A percentile compares a stretch with the other conserved stretches of the same genome.
Conservation (phyloP, 345 rosid species). For the Boechera divaricarpa region DNA sequence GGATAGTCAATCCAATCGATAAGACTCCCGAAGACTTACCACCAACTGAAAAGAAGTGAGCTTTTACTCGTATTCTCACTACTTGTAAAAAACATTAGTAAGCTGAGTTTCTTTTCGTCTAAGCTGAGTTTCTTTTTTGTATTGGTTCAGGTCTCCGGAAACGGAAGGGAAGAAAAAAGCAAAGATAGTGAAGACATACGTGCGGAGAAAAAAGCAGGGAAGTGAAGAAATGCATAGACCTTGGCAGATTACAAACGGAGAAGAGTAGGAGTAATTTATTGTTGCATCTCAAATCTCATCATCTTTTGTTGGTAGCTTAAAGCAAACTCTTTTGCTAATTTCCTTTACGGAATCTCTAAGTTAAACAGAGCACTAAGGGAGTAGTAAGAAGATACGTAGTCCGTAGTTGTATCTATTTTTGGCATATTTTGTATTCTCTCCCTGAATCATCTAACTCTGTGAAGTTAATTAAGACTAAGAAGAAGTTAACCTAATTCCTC, state of each 20-base stretch:
- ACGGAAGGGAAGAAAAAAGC: not conserved
- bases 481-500: not conserved
- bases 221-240: not conserved
- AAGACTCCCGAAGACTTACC: not conserved
- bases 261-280: not conserved
- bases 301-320: not conserved
- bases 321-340: conserved; percentile 4
- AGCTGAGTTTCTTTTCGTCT: not conserved
- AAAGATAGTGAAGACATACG: not conserved
- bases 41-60: conserved; percentile 10
- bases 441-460: not conserved
- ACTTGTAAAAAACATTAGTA: not conserved
- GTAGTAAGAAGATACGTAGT: not conserved
- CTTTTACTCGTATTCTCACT: not conserved
- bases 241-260: not conserved
- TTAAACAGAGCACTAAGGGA: not conserved
- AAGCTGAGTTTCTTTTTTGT: conserved; percentile 1
- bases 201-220: not conserved
- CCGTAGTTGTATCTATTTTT: not conserved
- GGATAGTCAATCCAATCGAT: not conserved
- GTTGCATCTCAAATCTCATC: not conserved
- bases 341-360: not conserved
- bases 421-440: conserved; percentile 2
- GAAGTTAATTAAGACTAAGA: not conserved
- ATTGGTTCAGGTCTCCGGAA: conserved; percentile 18